phyloP scores from a whole-genome alignment of 2,329 filamentous ascomycete species.

The Exophiala xenobiotica region DNA sequence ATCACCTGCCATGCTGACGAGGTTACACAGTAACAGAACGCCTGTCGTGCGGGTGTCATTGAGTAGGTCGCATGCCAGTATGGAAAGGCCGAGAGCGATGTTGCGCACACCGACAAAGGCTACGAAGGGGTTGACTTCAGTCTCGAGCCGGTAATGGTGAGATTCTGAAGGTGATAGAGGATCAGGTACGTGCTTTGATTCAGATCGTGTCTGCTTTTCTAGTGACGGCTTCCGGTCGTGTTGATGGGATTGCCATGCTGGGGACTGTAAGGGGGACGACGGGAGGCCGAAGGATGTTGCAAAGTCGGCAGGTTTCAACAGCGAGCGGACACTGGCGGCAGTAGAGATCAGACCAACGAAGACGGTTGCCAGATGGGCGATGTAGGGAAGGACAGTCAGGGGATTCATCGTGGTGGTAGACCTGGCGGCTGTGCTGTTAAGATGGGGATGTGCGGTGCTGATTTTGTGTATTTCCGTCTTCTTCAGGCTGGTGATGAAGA shows the following conservation, averaged over 20 bases:
- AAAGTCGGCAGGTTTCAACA: background rate
- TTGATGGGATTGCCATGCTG: background rate
- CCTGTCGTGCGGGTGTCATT: background rate
- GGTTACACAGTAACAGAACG: constrained; percentile 7
- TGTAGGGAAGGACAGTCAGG: background rate
- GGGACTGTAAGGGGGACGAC: background rate
- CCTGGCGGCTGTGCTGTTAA: too few relatives aligned
- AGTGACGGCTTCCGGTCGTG: background rate
- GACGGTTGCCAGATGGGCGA: background rate
- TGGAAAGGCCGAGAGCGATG: constrained; percentile 4
- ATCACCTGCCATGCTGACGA: constrained; percentile 6
- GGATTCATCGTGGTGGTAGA: background rate
- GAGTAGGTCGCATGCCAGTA: constrained; percentile 1
- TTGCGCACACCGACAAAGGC: constrained; percentile 8
- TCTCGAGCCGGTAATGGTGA: background rate
- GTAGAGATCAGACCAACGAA: background rate
- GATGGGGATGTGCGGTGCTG: too few relatives aligned
- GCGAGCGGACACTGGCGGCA: constrained; percentile 17
- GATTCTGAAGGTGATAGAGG: background rate
- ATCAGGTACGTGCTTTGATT: background rate
- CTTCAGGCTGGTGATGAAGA: too few relatives aligned
- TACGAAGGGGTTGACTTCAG: constrained; percentile 4
- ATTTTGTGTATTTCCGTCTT: too few relatives aligned
- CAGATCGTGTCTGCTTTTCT: background rate
- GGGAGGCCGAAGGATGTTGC: constrained; percentile 7